These are phyloP conservation scores for Scolecobasidium constrictum DNA, from an alignment of 2,329 filamentous ascomycete species.

Conservation along the genomic window DNA sequence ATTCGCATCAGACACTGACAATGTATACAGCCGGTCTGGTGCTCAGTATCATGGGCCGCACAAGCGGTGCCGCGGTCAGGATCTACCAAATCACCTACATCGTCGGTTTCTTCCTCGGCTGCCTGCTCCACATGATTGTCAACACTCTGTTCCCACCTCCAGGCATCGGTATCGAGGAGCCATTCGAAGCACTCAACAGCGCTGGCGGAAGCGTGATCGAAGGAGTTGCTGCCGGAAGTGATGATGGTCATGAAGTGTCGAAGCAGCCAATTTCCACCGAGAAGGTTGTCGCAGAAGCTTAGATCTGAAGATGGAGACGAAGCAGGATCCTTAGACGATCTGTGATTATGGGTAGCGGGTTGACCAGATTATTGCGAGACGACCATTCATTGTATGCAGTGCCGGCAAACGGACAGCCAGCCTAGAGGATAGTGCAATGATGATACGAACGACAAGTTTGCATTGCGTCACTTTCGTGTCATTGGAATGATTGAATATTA, in stretches of 20 bases:
- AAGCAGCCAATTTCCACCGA: no score
- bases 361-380: neutral
- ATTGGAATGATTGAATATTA: no score
- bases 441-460: no score
- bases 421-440: no score
- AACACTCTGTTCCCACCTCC: neutral
- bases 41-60: neutral
- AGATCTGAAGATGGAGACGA: no score
- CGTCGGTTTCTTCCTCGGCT: neutral
- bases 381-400: neutral
- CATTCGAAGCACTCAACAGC: neutral
- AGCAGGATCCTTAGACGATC: neutral
- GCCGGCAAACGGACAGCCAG: no score
- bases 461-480: no score
- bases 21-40: slow-evolving; percentile 1
- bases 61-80: neutral
- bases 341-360: neutral
- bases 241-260: no score
- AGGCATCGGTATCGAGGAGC: neutral
- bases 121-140: neutral
- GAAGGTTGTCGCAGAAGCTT: no score
- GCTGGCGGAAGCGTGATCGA: no score
- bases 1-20: no score
- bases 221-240: neutral
- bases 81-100: slow-evolving; percentile 3